Conservation (phyloP, 1,284 basidiomycete genomes). For the Papiliotrema laurentii region DNA sequence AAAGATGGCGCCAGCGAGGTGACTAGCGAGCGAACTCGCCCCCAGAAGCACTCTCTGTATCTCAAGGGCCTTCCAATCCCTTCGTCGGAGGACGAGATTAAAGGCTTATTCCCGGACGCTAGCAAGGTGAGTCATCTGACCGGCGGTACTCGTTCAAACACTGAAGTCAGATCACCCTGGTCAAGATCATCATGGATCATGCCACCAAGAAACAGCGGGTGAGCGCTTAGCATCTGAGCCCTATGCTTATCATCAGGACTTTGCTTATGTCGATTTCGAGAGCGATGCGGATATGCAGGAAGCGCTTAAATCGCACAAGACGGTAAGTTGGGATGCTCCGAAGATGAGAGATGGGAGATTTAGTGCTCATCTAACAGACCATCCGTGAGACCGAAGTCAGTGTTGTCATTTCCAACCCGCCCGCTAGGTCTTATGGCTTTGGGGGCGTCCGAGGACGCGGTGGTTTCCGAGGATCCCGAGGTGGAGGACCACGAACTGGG, state of each 20-base stretch:
- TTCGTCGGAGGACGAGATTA: slow-evolving; percentile 63
- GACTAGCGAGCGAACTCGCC: slow-evolving; percentile 51
- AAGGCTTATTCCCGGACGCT: slow-evolving; percentile 60
- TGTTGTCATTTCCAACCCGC: slow-evolving; percentile 46
- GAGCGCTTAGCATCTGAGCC: not conserved
- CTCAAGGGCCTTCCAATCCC: slow-evolving; percentile 60
- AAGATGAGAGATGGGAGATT: too few relatives aligned
- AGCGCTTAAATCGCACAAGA: slow-evolving; percentile 62
- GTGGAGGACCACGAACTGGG: slow-evolving; percentile 10
- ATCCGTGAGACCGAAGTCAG: slow-evolving; percentile 47
- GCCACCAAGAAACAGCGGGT: slow-evolving; percentile 33
- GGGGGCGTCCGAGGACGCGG: slow-evolving; percentile 50
- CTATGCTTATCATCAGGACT: slow-evolving; percentile 23
- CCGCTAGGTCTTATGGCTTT: slow-evolving; percentile 19
- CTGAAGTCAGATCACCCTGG: slow-evolving; percentile 59
- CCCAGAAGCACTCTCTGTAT: slow-evolving; percentile 79
- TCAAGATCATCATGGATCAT: slow-evolving; percentile 59
- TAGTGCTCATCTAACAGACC: slow-evolving; percentile 14
- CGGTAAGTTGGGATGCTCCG: not conserved
- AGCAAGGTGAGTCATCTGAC: slow-evolving; percentile 30
- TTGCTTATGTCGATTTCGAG: slow-evolving; percentile 78
- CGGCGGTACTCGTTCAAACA: slow-evolving; percentile 1
- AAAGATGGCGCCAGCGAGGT: slow-evolving; percentile 30
- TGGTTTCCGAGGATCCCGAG: slow-evolving; percentile 50
- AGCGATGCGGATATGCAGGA: slow-evolving; percentile 75